A percentile compares a stretch with the other conserved stretches of the same genome.
Conservation (phyloP, 2,329 filamentous ascomycete genomes). For the Colletotrichum aenigma region DNA sequence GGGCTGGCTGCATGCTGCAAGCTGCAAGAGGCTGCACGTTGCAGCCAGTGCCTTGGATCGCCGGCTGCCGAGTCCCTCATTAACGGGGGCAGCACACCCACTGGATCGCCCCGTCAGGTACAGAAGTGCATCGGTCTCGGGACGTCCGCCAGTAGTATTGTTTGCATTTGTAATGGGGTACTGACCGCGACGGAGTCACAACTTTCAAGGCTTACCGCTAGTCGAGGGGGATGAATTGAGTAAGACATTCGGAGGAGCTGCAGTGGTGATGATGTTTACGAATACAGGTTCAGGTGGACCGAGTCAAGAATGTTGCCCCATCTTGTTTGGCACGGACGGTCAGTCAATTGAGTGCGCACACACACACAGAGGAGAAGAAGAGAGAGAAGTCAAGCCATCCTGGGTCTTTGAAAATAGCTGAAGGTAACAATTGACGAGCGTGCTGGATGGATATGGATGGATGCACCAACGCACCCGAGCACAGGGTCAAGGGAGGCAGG, state of each 20-base stretch:
- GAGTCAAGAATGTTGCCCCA: neutral
- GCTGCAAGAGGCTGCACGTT: neutral
- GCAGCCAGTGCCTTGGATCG: neutral
- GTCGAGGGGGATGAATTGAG: neutral
- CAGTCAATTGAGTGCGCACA: neutral
- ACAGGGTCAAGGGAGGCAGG: neutral
- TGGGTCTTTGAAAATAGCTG: neutral
- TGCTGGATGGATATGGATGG: neutral
- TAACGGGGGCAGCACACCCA: neutral
- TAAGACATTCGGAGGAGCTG: neutral
- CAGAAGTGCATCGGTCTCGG: neutral
- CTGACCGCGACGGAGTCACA: neutral
- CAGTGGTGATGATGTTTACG: neutral
- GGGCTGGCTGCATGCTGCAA: neutral
- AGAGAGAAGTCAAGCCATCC: neutral
- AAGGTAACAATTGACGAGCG: neutral
- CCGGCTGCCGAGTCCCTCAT: neutral
- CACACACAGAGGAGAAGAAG: neutral
- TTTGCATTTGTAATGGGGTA: neutral
- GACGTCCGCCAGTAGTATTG: neutral
- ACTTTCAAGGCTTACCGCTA: neutral
- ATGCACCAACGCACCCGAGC: neutral
- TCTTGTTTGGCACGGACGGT: neutral
- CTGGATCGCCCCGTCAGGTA: neutral
- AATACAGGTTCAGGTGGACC: neutral